Evolutionary conservation across 192 early-diverging fungal genomes (phyloP).

Genomic region (Rhizophagus sp.): DNA sequence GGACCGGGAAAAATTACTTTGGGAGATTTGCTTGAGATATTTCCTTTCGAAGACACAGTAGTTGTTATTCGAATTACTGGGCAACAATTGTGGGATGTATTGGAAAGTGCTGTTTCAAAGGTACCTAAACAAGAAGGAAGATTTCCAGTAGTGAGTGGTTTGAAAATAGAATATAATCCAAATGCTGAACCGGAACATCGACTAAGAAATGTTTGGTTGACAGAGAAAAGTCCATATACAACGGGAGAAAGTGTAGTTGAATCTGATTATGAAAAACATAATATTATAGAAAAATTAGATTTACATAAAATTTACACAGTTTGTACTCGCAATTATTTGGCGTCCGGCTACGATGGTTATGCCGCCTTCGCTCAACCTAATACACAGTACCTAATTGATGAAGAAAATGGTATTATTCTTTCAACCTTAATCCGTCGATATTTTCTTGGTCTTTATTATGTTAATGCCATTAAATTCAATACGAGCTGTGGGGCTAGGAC

Average conservation of each 20-base stretch:
- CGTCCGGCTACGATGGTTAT: constrained; percentile 64
- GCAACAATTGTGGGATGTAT: constrained; percentile 57
- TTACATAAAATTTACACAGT: constrained; percentile 50
- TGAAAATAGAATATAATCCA: constrained; percentile 62
- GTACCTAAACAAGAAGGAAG: constrained; percentile 70
- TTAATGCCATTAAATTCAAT: constrained; percentile 53
- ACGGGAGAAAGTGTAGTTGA: constrained; percentile 33
- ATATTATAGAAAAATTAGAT: constrained; percentile 44
- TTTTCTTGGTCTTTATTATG: constrained; percentile 61
- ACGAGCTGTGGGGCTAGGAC: constrained; percentile 17
- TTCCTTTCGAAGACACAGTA: constrained; percentile 70
- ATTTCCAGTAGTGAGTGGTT: constrained; percentile 67
- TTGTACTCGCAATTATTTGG: constrained; percentile 65
- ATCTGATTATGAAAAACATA: constrained; percentile 34
- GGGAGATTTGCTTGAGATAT: constrained; percentile 64
- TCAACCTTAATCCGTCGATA: constrained; percentile 56
- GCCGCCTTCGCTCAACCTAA: constrained; percentile 39
- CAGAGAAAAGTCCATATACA: neutral
- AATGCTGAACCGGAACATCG: constrained; percentile 48
- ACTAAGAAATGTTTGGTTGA: constrained; percentile 44
- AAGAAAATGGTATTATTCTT: constrained; percentile 62
- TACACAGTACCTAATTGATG: constrained; percentile 55
- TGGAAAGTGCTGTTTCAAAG: constrained; percentile 67
- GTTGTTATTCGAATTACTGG: constrained; percentile 66
- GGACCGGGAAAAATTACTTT: constrained; percentile 57